Conservation (phyloP, 768 basidiomycete species). For the Russula lepida region DNA sequence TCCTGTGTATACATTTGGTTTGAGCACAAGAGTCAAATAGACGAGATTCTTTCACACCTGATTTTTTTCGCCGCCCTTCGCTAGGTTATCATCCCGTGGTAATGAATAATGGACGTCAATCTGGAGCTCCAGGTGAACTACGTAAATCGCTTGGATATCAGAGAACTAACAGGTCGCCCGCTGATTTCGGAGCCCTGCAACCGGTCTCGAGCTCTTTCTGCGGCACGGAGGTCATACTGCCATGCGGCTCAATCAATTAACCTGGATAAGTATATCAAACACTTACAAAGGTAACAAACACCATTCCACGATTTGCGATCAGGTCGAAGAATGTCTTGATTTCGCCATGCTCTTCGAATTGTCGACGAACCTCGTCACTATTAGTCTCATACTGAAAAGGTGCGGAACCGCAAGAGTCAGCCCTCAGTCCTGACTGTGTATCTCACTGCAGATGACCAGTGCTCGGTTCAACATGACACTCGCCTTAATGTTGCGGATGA, state of each 20-base stretch:
- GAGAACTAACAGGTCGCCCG: constrained; percentile 72
- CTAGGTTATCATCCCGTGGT: constrained; percentile 63
- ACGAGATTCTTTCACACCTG: constrained; percentile 42
- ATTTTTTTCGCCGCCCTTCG: constrained; percentile 70
- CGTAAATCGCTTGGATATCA: background rate
- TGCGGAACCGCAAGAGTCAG: constrained; percentile 10
- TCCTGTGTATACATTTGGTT: constrained; percentile 34
- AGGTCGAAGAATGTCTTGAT: constrained; percentile 98
- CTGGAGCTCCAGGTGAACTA: constrained; percentile 34
- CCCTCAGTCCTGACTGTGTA: background rate
- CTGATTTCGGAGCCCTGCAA: constrained; percentile 85
- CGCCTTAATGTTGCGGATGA: constrained; percentile 97
- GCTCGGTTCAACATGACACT: constrained; percentile 32
- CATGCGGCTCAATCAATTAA: background rate
- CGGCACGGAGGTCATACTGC: constrained; percentile 88
- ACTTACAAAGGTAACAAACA: constrained; percentile 97
- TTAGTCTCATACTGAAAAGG: constrained; percentile 73
- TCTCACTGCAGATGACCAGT: background rate
- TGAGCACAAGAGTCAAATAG: background rate
- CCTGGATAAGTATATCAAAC: background rate
- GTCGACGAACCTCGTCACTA: constrained; percentile 72
- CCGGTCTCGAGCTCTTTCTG: constrained; percentile 84
- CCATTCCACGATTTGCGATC: constrained; percentile 92
- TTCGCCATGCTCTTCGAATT: constrained; percentile 90
- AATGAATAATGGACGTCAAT: constrained; percentile 98